Base-by-base conservation (phyloP, 2,329 filamentous ascomycete genomes). In the Colletotrichum magnum region DNA sequence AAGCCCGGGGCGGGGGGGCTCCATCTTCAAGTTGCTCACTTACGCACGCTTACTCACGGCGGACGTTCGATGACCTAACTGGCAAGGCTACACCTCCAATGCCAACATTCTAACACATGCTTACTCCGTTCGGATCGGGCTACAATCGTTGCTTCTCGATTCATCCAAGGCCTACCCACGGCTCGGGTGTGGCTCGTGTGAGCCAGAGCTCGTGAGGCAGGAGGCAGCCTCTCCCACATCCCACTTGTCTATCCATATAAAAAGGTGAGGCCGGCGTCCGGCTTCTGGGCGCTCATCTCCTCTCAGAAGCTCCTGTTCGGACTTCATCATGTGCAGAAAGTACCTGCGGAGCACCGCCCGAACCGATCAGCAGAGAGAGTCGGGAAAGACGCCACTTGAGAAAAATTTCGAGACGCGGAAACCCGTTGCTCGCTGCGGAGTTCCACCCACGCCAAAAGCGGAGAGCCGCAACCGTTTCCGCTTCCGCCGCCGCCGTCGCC, bases 371-470 rank as follows among this genome's bases (percentile, higher is more conserved):
- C 47, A 32, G 36, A 28, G 15, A 26, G 43, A 15, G 12, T 32
- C n/a, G 26, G 54, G 52, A 16, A 4, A 21, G n/a, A 24, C 28
- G 21, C 64, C 58, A 43, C 6, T 53, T 58, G 21, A 36, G 48
- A 68, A 32, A 60, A 43, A 54, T 28, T 36, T 24, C 63, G 39
- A 45, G 18, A 70, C 57, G 65, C 58, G 59, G 62, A 58, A 67
- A 43, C 51, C 54, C 68, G 70, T 43, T 71, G 69, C 15, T 62
- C 71, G 61, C 52, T 72, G 73, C 28, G 73, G 76, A 28, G 72
- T 75, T 70, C 67, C 67, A 68, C 67, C 28, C 24, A 51, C 63
- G 28, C 63, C 43, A 53, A 68, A 63, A 62, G 64, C 67, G 67
- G 67, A 68, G 67, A 70, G 57, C 51, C 68, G 68, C 64, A 58